Conservation (phyloP, 1,284 basidiomycete genomes). For the Trichosporon coremiiforme region DNA sequence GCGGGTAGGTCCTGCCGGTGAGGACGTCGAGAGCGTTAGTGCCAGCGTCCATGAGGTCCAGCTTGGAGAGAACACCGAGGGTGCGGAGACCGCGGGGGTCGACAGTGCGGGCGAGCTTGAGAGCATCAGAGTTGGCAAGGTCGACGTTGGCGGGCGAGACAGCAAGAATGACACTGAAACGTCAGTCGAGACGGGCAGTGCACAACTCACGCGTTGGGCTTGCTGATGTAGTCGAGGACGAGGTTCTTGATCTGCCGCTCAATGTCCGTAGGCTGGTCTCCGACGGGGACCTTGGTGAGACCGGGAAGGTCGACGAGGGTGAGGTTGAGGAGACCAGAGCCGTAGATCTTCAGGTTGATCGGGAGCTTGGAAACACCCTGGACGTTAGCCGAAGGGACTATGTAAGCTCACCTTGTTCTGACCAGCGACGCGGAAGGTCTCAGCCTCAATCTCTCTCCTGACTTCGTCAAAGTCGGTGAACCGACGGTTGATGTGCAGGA, state of each 20-base stretch:
- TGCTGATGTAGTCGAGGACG: slow-evolving; percentile 91
- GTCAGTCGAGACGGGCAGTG: slow-evolving; percentile 11
- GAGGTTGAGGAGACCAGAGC: slow-evolving; percentile 90
- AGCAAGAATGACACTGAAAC: slow-evolving; percentile 84
- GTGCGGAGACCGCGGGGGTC: slow-evolving; percentile 95
- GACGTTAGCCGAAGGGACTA: background rate
- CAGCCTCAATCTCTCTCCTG: slow-evolving; percentile 94
- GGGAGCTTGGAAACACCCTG: slow-evolving; percentile 90
- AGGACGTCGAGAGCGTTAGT: slow-evolving; percentile 96
- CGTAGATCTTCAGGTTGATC: slow-evolving; percentile 91
- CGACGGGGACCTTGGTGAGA: slow-evolving; percentile 86
- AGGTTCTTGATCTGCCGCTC: slow-evolving; percentile 94
- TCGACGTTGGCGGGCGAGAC: slow-evolving; percentile 98
- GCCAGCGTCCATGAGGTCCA: slow-evolving; percentile 98
- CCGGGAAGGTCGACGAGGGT: slow-evolving; percentile 96
- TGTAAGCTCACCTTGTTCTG: slow-evolving; percentile 74
- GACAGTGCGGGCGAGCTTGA: slow-evolving; percentile 88
- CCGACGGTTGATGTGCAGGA: slow-evolving; percentile 91
- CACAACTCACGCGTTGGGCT: slow-evolving; percentile 80
- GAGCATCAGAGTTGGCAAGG: slow-evolving; percentile 94
- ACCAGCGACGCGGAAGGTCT: slow-evolving; percentile 95
- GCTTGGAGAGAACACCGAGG: slow-evolving; percentile 93
- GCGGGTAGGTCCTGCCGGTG: slow-evolving; percentile 92
- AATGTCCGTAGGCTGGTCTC: slow-evolving; percentile 74
- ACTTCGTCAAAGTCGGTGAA: slow-evolving; percentile 96